phyloP scores from a whole-genome alignment of 176 grass and related monocot species.

The Rhipidocladum racemiflorum region DNA sequence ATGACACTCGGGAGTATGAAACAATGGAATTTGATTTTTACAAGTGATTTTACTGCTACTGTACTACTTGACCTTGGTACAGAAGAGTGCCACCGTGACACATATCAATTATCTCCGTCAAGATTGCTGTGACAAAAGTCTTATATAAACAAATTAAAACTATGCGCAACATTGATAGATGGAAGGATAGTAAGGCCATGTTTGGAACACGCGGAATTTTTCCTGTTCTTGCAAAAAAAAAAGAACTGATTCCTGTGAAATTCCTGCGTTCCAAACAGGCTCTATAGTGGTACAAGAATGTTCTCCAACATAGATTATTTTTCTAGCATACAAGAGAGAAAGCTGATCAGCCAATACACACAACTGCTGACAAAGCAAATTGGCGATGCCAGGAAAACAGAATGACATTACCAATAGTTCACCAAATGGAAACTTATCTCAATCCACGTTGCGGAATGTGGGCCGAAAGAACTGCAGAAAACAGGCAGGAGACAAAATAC shows the following conservation, averaged over 20 bases:
- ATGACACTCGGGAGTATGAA: background rate
- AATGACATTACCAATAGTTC: constrained; percentile 6
- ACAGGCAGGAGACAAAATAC: constrained; percentile 13
- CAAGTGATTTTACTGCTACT: background rate
- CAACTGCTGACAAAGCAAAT: constrained; percentile 13
- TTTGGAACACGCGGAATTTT: too few relatives aligned
- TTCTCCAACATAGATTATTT: constrained; percentile 18
- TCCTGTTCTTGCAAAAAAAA: too few relatives aligned
- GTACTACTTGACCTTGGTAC: background rate
- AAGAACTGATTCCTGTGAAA: too few relatives aligned
- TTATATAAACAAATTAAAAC: constrained; percentile 4
- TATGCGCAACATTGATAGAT: constrained; percentile 23
- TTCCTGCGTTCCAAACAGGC: too few relatives aligned
- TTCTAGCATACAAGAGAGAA: constrained; percentile 16
- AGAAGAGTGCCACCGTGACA: background rate
- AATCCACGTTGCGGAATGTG: constrained; percentile 22
- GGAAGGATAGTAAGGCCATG: background rate
- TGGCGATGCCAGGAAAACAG: constrained; percentile 1
- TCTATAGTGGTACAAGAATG: background rate
- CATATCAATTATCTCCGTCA: background rate
- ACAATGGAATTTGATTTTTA: background rate
- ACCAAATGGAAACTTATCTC: constrained; percentile 32
- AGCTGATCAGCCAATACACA: constrained; percentile 36
- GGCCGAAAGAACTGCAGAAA: constrained; percentile 48
- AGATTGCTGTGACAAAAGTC: background rate